A percentile compares a stretch with the other conserved stretches of the same genome.
Evolutionary conservation across 2,329 filamentous ascomycete species (phyloP).

Genomic region (Xylariales sp.): DNA sequence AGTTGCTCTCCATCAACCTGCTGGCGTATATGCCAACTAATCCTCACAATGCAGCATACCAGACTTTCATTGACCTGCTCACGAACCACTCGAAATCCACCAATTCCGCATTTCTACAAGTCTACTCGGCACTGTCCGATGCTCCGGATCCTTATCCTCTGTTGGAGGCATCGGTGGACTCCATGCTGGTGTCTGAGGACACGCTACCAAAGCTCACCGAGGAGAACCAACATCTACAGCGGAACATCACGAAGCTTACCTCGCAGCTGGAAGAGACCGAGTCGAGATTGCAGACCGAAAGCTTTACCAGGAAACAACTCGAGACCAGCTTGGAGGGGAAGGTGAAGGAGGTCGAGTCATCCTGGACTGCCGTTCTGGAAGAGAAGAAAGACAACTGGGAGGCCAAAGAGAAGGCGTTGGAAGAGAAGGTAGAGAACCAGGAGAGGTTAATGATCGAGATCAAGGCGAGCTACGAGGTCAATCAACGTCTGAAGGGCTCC

Average conservation of each 20-base stretch:
- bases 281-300: slow-evolving; percentile 72
- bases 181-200: slow-evolving; percentile 86
- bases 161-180: slow-evolving; percentile 93
- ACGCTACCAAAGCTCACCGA: slow-evolving; percentile 83
- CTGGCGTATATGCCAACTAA: too few species aligned
- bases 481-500: slow-evolving; percentile 75
- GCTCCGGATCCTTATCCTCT: slow-evolving; percentile 94
- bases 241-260: slow-evolving; percentile 69
- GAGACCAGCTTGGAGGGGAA: slow-evolving; percentile 73
- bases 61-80: slow-evolving; percentile 93
- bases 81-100: slow-evolving; percentile 94
- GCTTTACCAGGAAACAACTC: slow-evolving; percentile 64
- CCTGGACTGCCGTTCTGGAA: slow-evolving; percentile 82
- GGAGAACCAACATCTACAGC: slow-evolving; percentile 85
- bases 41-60: slow-evolving; percentile 69
- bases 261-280: slow-evolving; percentile 80
- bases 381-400: slow-evolving; percentile 98
- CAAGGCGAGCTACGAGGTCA: slow-evolving; percentile 96
- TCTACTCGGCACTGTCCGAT: slow-evolving; percentile 91
- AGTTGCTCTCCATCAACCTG: too few species aligned
- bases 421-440: slow-evolving; percentile 92
- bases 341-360: slow-evolving; percentile 84
- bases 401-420: slow-evolving; percentile 82
- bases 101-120: slow-evolving; percentile 85
- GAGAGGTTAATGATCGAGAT: slow-evolving; percentile 89